Evolutionary conservation across 2,329 filamentous ascomycete genomes (phyloP), one percentile per base, ranked within the genome.

Genomic region (Fusarium equiseti): DNA sequence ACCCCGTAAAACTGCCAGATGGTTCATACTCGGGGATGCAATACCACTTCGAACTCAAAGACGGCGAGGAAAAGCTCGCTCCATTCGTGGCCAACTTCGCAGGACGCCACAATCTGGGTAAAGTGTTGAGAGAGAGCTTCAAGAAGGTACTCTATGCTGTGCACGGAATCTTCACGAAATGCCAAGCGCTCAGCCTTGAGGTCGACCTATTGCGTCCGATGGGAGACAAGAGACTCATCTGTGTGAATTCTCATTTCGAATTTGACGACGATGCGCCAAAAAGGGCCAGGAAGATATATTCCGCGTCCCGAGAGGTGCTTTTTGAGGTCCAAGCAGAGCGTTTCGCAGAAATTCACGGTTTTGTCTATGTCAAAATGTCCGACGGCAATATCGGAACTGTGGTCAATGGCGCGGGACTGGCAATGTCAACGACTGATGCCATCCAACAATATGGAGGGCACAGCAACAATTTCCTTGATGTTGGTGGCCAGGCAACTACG

Each of bases 401-500:
- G 69, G 93, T 97, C 70, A 97, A 97, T 76, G 94, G 94, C 45
- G 94, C 95, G 0, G 94, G 94, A 1, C 86, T 97, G 2, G 94
- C 94, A 1, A 96, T 97, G 92, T 96, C 96, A 78, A 97, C 94
- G 0, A 90, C 95, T 64, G 94, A 97, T 78, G 91, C 92, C 0
- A 87, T 97, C 3, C 84, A 87, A 4, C 82, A 89, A 15, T 87
- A 89, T 58, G 90, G 90, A 11, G 92, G 92, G 3, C 81, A 84
- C 35, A 91, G 91, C 26, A 89, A 93, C 13, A 97, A 97, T 75
- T 97, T 97, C 78, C 85, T 97, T 58, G 94, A 97, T 78, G 97
- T 93, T 0, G 94, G 95, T 29, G 94, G 94, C 38, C 96, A 97
- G 79, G 94, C 94, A 0, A 97, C 94, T 0, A 88, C 88, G 31